These are phyloP conservation scores for Bruguiera hainesii DNA, from an alignment of 441 rosid species.

Conservation along the genomic window DNA sequence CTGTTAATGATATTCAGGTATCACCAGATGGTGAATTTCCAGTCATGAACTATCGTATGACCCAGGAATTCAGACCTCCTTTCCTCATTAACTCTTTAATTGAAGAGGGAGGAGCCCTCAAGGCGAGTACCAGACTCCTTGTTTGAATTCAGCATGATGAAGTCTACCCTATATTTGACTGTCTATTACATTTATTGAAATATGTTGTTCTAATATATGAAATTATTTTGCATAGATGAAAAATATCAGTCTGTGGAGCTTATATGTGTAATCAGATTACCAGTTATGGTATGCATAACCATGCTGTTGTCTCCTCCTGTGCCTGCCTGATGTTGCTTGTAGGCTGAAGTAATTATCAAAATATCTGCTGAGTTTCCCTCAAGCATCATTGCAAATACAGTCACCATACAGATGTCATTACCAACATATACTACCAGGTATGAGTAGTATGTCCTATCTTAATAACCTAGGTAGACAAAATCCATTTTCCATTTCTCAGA, in stretches of 20 bases:
- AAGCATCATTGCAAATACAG: slow-evolving; percentile 79
- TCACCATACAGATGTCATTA: slow-evolving; percentile 83
- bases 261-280: neutral
- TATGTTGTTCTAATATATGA: too few relatives aligned
- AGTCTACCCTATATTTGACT: too few relatives aligned
- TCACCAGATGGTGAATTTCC: slow-evolving; percentile 99
- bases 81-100: slow-evolving; percentile 87
- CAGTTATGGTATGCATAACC: neutral
- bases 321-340: slow-evolving; percentile 16
- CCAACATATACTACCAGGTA: slow-evolving; percentile 92
- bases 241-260: too few relatives aligned
- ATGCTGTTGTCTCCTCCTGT: neutral
- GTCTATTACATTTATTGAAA: too few relatives aligned
- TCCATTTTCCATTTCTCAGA: too few relatives aligned
- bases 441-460: neutral
- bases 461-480: too few relatives aligned
- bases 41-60: slow-evolving; percentile 98
- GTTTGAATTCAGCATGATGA: too few relatives aligned
- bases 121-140: slow-evolving; percentile 30
- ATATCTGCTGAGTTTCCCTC: slow-evolving; percentile 82
- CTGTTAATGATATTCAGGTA: slow-evolving; percentile 47
- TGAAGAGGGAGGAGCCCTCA: slow-evolving; percentile 92
- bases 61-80: slow-evolving; percentile 99
- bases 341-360: slow-evolving; percentile 94
- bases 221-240: too few relatives aligned